A percentile compares a stretch with the other conserved stretches of the same genome.
These are phyloP conservation scores for Starmerella davenportii DNA, from an alignment of 805 yeast species.

Conservation along the genomic window DNA sequence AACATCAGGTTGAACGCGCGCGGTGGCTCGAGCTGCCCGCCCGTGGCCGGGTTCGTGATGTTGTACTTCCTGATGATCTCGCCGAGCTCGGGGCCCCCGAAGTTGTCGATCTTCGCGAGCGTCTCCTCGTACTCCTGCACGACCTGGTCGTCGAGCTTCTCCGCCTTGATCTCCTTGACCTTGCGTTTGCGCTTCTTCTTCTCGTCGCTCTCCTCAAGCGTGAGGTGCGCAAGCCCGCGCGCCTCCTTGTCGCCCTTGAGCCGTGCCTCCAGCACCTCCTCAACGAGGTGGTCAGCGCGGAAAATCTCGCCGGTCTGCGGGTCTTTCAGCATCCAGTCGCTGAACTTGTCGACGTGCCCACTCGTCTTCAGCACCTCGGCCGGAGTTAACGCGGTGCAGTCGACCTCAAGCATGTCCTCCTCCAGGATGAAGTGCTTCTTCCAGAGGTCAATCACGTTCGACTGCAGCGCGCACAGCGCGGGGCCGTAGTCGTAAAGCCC, in stretches of 20 bases:
- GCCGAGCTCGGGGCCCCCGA: slow-evolving; percentile 81
- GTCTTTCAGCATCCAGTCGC: slow-evolving; percentile 99
- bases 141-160: slow-evolving; percentile 65
- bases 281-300: slow-evolving; percentile 95
- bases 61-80: slow-evolving; percentile 64
- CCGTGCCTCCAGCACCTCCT: slow-evolving; percentile 91
- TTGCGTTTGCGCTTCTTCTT: slow-evolving; percentile 78
- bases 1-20: slow-evolving; percentile 95
- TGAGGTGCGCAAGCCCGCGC: slow-evolving; percentile 55
- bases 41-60: slow-evolving; percentile 83
- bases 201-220: slow-evolving; percentile 52
- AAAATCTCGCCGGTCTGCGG: slow-evolving; percentile 91
- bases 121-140: slow-evolving; percentile 68
- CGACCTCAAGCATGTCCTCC: slow-evolving; percentile 98
- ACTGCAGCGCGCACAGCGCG: slow-evolving; percentile 97
- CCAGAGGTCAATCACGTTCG: slow-evolving; percentile 88
- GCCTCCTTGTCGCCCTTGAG: slow-evolving; percentile 95
- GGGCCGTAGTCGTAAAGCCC: slow-evolving; percentile 98
- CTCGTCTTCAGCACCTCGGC: slow-evolving; percentile 94
- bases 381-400: slow-evolving; percentile 95
- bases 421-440: slow-evolving; percentile 93
- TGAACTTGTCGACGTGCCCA: slow-evolving; percentile 97
- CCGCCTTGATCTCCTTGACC: slow-evolving; percentile 83
- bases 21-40: slow-evolving; percentile 73
- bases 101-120: slow-evolving; percentile 84